These are phyloP conservation scores for Lactifluus echinatus DNA, from an alignment of 768 basidiomycete species.

Conservation along the genomic window DNA sequence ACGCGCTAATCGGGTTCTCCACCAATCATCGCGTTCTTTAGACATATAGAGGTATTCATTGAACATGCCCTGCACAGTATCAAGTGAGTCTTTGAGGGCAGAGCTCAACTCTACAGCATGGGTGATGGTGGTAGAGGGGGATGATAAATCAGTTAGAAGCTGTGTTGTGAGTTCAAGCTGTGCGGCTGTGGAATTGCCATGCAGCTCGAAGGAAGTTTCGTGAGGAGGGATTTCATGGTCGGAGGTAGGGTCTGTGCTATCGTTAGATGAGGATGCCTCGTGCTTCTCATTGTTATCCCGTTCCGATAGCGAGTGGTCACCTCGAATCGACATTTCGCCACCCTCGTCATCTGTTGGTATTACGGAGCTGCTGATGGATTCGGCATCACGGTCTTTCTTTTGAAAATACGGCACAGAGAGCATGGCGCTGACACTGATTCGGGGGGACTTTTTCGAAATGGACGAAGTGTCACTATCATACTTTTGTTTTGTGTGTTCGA, in stretches of 20 bases:
- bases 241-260: conserved; percentile 27
- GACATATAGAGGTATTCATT: conserved; percentile 62
- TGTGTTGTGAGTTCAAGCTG: conserved; percentile 74
- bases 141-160: conserved; percentile 43
- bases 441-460: conserved; percentile 17
- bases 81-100: conserved; percentile 54
- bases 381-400: conserved; percentile 12
- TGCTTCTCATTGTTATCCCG: conserved; percentile 24
- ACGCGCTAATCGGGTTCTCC: conserved; percentile 50
- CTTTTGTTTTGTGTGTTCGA: conserved; percentile 59
- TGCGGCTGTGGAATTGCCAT: conserved; percentile 58
- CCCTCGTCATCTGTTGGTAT: conserved; percentile 23
- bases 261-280: conserved; percentile 39
- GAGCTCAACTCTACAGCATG: conserved; percentile 32
- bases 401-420: conserved; percentile 8
- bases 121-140: conserved; percentile 26
- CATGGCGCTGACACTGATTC: conserved; percentile 5
- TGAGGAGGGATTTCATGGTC: conserved; percentile 43
- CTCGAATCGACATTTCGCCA: neutral
- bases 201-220: conserved; percentile 48
- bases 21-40: conserved; percentile 76
- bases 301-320: neutral
- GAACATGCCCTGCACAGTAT: conserved; percentile 48
- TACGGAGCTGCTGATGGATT: conserved; percentile 22
- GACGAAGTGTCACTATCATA: conserved; percentile 38